These are phyloP conservation scores for Cyberlindnera maclurae DNA, from an alignment of 805 yeast genomes.

Conservation along the genomic window DNA sequence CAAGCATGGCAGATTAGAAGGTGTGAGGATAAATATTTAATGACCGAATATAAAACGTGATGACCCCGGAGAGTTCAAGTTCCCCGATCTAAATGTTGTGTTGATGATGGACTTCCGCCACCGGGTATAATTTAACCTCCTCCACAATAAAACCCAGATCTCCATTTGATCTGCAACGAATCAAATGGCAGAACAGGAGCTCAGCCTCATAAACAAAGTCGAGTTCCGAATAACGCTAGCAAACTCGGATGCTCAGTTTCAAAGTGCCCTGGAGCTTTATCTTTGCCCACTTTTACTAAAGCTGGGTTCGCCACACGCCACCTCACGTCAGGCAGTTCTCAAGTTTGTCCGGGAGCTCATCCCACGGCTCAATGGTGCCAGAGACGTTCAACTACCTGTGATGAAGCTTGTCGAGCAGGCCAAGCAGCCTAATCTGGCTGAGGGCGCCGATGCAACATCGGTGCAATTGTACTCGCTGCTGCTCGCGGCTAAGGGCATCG, in stretches of 20 bases:
- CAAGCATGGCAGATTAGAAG: slow-evolving; percentile 18
- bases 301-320: slow-evolving; percentile 59
- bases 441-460: slow-evolving; percentile 27
- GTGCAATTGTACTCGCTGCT: slow-evolving; percentile 58
- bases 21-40: slow-evolving; percentile 5
- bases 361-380: slow-evolving; percentile 55
- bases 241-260: slow-evolving; percentile 55
- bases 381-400: slow-evolving; percentile 54
- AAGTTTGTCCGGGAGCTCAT: slow-evolving; percentile 60
- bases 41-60: no score
- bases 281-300: slow-evolving; percentile 76
- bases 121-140: background rate
- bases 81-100: no score
- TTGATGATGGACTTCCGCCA: background rate
- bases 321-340: slow-evolving; percentile 62
- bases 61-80: no score
- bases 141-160: no score
- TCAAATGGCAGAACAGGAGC: slow-evolving; percentile 36
- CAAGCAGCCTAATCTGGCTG: slow-evolving; percentile 41
- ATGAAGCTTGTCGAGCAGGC: slow-evolving; percentile 58
- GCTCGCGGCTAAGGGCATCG: slow-evolving; percentile 62
- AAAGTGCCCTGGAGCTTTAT: slow-evolving; percentile 50
- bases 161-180: background rate
- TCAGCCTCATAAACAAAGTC: slow-evolving; percentile 62
- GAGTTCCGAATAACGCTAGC: slow-evolving; percentile 80